phyloP scores from a whole-genome alignment of 2,329 filamentous ascomycete genomes.

The Davidsoniella neocaledoniae region DNA sequence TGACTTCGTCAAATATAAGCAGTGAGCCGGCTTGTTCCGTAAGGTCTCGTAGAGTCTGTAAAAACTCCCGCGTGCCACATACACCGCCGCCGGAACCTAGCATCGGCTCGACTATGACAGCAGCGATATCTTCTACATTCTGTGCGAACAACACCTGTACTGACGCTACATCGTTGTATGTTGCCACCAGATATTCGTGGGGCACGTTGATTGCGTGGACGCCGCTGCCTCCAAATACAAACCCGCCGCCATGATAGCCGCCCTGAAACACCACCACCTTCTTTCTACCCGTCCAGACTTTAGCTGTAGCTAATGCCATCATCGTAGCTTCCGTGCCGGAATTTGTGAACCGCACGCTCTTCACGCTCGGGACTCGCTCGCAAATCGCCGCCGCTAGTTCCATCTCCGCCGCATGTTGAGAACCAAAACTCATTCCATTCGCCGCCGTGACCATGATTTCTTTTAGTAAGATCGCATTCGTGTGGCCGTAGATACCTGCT shows the following conservation, averaged over 20 bases:
- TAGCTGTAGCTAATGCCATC: slow-evolving; percentile 38
- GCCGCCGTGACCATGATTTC: slow-evolving; percentile 30
- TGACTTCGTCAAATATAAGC: slow-evolving; percentile 56
- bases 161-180: slow-evolving; percentile 41
- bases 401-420: slow-evolving; percentile 33
- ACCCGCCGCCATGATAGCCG: slow-evolving; percentile 21
- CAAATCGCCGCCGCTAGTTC: slow-evolving; percentile 34
- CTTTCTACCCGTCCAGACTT: slow-evolving; percentile 26
- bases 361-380: slow-evolving; percentile 32
- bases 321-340: slow-evolving; percentile 50
- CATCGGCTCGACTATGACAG: slow-evolving; percentile 50
- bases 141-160: slow-evolving; percentile 25
- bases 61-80: slow-evolving; percentile 31
- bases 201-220: slow-evolving; percentile 26
- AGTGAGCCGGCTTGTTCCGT: slow-evolving; percentile 29
- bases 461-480: slow-evolving; percentile 33
- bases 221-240: slow-evolving; percentile 11
- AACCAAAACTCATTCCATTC: slow-evolving; percentile 37
- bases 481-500: slow-evolving; percentile 50
- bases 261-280: slow-evolving; percentile 36
- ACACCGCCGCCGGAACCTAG: slow-evolving; percentile 46
- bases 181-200: slow-evolving; percentile 40
- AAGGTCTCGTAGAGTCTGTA: slow-evolving; percentile 29
- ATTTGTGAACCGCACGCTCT: slow-evolving; percentile 44
- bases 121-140: slow-evolving; percentile 29